Base-by-base conservation (phyloP, 192 early-diverging fungal genomes). In the Anaeromyces robustus region DNA sequence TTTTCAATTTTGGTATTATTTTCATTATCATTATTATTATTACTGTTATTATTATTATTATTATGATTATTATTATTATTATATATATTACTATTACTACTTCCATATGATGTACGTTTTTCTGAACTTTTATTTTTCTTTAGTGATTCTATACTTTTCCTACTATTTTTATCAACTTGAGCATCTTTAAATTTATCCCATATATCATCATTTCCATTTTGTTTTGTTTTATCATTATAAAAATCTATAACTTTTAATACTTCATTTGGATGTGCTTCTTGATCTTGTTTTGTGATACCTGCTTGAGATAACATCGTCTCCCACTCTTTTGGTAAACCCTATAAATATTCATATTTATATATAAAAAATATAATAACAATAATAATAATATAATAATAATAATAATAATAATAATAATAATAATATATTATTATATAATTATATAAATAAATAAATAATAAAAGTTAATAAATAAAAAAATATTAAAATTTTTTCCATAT, bases 271-370 rank as follows among this genome's bases (percentile, higher is more conserved):
- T 98, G 92, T 30, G 93, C 93, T 79, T 94, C 91, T 87, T 97
- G 96, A 80, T 98, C 95, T 84, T 95, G 92, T 84, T 95, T 94
- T 78, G 95, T 90, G 80, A 99, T 99, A 41, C 97, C 97, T 78
- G 96, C 93, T 80, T 96, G 93, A 82, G 93, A 91, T 30, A 99
- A 88, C 85, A 99, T 87, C 30, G 92, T 87, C 34, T 95, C 92
- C 96, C 97, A 99, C 86, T 96, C 94, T 83, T 92, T 90, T 30
- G 97, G 97, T 68, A 99, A 84, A 43, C 97, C 97, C 95, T 96
- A 88, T 79, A 0, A 29, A n/a, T 28, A 26, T n/a, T n/a, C n/a
- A n/a, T 29, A 13, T 78, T 39, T 82, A 80, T 78, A 59, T 32
- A 29, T 41, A 77, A 77, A 39, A 14, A 39, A 39, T 14, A 39